Base-by-base conservation (phyloP, 352 stramenopile species). In the Pythium grandisporangium region DNA sequence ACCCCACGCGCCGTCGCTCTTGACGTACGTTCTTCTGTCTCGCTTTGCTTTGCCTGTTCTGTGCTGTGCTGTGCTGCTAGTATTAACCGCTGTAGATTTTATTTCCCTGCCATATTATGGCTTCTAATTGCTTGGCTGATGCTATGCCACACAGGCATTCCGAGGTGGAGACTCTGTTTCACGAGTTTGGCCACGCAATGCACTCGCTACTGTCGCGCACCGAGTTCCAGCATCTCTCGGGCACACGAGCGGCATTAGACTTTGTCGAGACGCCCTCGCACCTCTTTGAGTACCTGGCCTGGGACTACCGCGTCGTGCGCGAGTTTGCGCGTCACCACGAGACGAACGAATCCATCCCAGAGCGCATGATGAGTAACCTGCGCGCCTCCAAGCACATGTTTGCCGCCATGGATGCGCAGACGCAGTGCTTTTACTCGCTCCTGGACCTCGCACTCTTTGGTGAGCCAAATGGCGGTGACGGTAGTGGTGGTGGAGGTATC, bases 111-210 rank as follows among this genome's bases (percentile, higher is more conserved):
- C n/a, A 16, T n/a, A 10, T n/a, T 1, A 20, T 17, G 33, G 19
- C 7, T 16, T 20, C 33, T 38, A 38, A 38, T 16, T 11, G 17
- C 36, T 22, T 21, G 10, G 89, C 13, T 87, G 4, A 44, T 53
- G 30, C n/a, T n/a, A n/a, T n/a, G n/a, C n/a, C n/a, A n/a, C n/a
- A n/a, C 50, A 80, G 66, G 6, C 95, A 98, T 53, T 84, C 81
- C 0, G 95, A 99, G 63, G 87, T 98, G 10, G 93, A 98, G 73
- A 98, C 96, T 6, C 73, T 99, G 5, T 98, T 98, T 56, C 96
- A 99, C 54, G 95, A 99, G 66, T 98, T 98, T 54, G 96, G 96
- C 4, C 96, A 99, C 59, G 95, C 90, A 19, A 74, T 99, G 55
- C 95, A 99, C 63, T 98, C 95, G 14, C 58, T 99, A 27, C 64